These are phyloP conservation scores for Apiospora saccharicola DNA, from an alignment of 2,329 filamentous ascomycete species.

Conservation along the genomic window DNA sequence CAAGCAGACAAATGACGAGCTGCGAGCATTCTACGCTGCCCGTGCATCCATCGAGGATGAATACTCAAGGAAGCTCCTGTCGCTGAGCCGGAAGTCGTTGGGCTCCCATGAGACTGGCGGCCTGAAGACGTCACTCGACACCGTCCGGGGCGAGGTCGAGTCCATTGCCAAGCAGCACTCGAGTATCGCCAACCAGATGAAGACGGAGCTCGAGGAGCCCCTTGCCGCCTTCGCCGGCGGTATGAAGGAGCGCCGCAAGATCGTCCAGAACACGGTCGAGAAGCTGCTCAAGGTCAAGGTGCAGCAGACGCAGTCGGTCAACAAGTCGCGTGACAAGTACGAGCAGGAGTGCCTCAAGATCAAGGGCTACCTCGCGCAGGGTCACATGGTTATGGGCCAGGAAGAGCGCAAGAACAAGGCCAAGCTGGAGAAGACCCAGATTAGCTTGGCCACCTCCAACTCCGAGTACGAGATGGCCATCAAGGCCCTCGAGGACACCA, in stretches of 20 bases:
- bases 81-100: conserved; percentile 85
- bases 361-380: conserved; percentile 97
- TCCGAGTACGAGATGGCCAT: conserved; percentile 93
- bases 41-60: conserved; percentile 96
- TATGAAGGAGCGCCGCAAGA: conserved; percentile 96
- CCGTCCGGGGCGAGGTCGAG: conserved; percentile 87
- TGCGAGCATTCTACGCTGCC: conserved; percentile 89
- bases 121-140: conserved; percentile 84
- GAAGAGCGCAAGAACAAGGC: conserved; percentile 99
- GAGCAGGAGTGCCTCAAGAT: conserved; percentile 98
- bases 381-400: conserved; percentile 99
- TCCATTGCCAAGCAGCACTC: conserved; percentile 94
- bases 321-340: conserved; percentile 95
- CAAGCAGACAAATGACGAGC: conserved; percentile 92
- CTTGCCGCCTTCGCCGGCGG: conserved; percentile 89
- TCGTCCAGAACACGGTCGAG: conserved; percentile 92
- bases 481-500: conserved; percentile 94
- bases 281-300: conserved; percentile 93
- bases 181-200: conserved; percentile 92
- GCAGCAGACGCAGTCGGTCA: conserved; percentile 88
- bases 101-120: conserved; percentile 89
- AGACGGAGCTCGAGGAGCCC: conserved; percentile 92
- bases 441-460: conserved; percentile 89
- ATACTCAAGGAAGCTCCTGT: conserved; percentile 88
- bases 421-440: conserved; percentile 98